Evolutionary conservation across 2,329 filamentous ascomycete species (phyloP), one percentile per base, ranked within the genome.

Genomic region (Aspergillus unguis): DNA sequence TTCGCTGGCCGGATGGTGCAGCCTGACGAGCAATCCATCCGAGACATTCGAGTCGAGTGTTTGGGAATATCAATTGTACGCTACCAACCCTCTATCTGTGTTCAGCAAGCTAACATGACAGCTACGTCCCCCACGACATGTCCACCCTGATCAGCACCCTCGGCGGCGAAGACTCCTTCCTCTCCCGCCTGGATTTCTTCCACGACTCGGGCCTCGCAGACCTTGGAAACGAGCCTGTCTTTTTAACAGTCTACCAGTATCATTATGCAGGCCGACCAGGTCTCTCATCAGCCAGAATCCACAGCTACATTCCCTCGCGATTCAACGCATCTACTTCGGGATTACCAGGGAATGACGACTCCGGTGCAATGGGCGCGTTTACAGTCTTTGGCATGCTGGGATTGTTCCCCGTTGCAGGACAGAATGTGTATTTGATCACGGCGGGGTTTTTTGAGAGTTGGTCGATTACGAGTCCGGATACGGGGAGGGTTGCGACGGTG

Each of bases 341-440:
- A 0, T 77, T 88, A 1, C 84, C 85, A 0, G 85, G 85, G 0
- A 88, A 88, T 64, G 85, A 88, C 61, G 85, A 88, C 65, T 80
- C 77, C 33, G 85, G 85, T 3, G 83, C 85, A 1, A 87, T 88
- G 84, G 85, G 84, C 37, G 80, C 79, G 0, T 88, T 87, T 56
- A 72, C 83, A 1, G 82, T 82, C 0, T 80, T 87, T 11, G 72
- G 78, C 6, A 87, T 88, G 84, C 81, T 88, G 75, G 85, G 85
- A 0, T 69, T 88, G 5, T 88, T 86, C 65, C 85, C 85, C 0
- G 84, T 86, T 48, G 77, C 84, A 0, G 85, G 85, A 0, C 85
- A 88, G 61, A 74, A 86, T 56, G 83, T 87, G 1, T 88, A 88
- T 60, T 77, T 88, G 6, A 85, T 88, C 57, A 85, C 74, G 0